Evolutionary conservation across 495 filamentous ascomycete species (phyloP), one percentile per base, ranked within the genome.

Genomic region (Talaromyces proteolyticus): DNA sequence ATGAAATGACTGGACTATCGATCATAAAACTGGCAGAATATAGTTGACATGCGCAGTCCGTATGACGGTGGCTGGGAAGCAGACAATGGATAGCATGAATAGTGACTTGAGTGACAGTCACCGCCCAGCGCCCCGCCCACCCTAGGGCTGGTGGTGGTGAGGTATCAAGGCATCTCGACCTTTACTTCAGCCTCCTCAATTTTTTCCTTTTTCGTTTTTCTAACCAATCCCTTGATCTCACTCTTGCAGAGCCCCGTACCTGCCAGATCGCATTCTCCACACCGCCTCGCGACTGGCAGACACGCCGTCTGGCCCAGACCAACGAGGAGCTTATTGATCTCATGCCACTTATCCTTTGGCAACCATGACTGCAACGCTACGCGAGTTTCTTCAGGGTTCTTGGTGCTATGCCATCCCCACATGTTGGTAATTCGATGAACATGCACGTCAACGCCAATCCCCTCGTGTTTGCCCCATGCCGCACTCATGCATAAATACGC

Each of bases 341-440:
- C 90, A 66, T 90, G 88, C 92, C 93, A 96, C 60, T 80, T 82
- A 19, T 96, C 90, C 53, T 67, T 74, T 6, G 92, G 91, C 53
- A 96, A 67, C 91, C 92, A 97, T 1, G 73, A 71, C 75, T 97
- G 78, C 51, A 98, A 65, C 26, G 84, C 80, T 36, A 70, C 60
- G 26, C 93, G 76, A 22, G 93, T 96, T 57, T 90, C 88, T 70
- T 96, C 92, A 0, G 92, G 92, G 6, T 67, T 86, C 55, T 83
- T 87, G 0, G 89, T 91, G 52, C 82, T 82, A 62, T 92, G 75
- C 93, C 93, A 98, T 6, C 88, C 87, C 93, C 92, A 97, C 21
- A 95, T 70, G 70, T 98, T 98, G 40, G 91, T 91, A 58, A 98
- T 95, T 23, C 93, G 84, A 65, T 97, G 82, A 17, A 85, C 82